Percentiles rank a stretch among this genome's conserved stretches.
Conservation (phyloP, 495 filamentous ascomycete genomes). For the Hypoxylon perforatum region DNA sequence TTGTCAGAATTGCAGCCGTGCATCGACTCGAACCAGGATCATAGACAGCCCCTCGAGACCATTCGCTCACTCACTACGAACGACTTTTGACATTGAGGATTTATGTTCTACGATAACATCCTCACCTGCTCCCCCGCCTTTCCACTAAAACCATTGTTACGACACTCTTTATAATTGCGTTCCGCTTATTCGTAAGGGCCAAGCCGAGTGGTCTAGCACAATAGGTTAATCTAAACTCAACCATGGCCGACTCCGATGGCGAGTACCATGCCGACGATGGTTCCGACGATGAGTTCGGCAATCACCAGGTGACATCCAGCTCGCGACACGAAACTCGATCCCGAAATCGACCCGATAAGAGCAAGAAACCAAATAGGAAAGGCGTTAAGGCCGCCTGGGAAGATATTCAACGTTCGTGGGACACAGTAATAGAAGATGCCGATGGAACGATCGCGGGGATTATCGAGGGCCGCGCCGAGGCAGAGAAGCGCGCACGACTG, state of each 20-base stretch:
- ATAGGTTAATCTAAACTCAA: conserved; percentile 3
- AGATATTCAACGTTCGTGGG: conserved; percentile 61
- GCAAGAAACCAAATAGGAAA: conserved; percentile 43
- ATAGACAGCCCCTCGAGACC: not conserved
- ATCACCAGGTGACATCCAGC: conserved; percentile 58
- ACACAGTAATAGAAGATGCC: conserved; percentile 54
- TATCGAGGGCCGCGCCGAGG: conserved; percentile 53
- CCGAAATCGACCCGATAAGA: conserved; percentile 41
- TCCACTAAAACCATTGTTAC: too few species aligned
- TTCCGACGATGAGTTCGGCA: conserved; percentile 80
- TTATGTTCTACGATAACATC: not conserved
- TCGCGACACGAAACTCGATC: conserved; percentile 30
- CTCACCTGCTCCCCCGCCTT: not conserved
- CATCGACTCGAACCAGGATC: not conserved
- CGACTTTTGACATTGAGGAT: too few species aligned
- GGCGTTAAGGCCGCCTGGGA: conserved; percentile 57
- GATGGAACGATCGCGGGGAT: conserved; percentile 53
- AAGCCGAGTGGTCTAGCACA: not conserved
- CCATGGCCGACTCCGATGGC: conserved; percentile 81
- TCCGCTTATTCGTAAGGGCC: too few species aligned
- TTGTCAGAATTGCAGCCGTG: conserved; percentile 11
- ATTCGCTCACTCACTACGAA: not conserved
- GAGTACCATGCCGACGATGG: conserved; percentile 79
- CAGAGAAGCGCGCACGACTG: conserved; percentile 63
- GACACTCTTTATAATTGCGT: too few species aligned